phyloP scores from a whole-genome alignment of 495 filamentous ascomycete genomes.

The Daldinia bambusicola region DNA sequence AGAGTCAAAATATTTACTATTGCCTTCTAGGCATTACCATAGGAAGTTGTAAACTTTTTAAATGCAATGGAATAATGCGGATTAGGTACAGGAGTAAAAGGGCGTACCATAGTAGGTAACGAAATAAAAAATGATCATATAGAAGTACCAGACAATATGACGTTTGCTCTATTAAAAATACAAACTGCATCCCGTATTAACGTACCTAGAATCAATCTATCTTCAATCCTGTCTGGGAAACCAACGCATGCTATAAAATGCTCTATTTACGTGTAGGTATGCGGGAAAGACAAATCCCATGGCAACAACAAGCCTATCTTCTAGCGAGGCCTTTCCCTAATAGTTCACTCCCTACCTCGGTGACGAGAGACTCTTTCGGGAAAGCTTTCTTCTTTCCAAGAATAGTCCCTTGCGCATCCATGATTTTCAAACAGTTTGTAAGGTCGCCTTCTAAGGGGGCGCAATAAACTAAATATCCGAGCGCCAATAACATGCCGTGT shows the following conservation, averaged over 20 bases:
- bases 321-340: constrained; percentile 55
- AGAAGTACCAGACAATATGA: background rate
- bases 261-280: background rate
- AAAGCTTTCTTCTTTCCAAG: constrained; percentile 64
- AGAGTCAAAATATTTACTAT: too few relatives aligned
- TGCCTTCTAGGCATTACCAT: too few relatives aligned
- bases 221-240: background rate
- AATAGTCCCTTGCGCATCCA: constrained; percentile 73
- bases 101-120: too few relatives aligned
- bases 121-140: too few relatives aligned
- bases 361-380: constrained; percentile 64
- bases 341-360: constrained; percentile 64
- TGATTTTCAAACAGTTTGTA: constrained; percentile 74
- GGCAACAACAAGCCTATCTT: constrained; percentile 16
- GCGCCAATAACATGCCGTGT: constrained; percentile 74
- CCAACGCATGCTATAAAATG: background rate
- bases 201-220: background rate
- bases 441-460: constrained; percentile 74
- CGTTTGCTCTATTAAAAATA: background rate
- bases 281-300: background rate
- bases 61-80: too few relatives aligned
- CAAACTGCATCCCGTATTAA: background rate
- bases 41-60: too few relatives aligned
- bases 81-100: too few relatives aligned
- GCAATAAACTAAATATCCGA: constrained; percentile 79